A percentile compares a stretch with the other conserved stretches of the same genome.
Evolutionary conservation across 208 protist genomes (phyloP).

Genomic region (Crithidia mellificae): DNA sequence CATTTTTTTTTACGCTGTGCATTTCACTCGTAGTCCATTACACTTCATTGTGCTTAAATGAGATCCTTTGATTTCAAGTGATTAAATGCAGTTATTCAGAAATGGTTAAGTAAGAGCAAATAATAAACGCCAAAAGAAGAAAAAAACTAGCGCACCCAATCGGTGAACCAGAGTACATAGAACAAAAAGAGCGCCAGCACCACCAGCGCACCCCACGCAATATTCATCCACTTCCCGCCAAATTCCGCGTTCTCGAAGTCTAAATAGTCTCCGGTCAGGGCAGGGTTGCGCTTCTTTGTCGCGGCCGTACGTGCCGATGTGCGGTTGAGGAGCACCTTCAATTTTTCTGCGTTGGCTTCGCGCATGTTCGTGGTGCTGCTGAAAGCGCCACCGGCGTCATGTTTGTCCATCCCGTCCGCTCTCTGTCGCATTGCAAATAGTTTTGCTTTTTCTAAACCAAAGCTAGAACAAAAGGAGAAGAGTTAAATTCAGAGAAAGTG

Average conservation of each 20-base stretch:
- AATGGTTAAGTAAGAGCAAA: too few species aligned
- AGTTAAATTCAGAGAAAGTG: neutral
- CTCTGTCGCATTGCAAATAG: constrained; percentile 14
- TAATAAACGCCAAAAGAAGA: too few species aligned
- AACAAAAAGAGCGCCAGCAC: constrained; percentile 35
- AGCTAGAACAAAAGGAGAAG: constrained; percentile 5
- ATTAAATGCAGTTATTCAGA: too few species aligned
- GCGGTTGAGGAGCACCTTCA: constrained; percentile 19
- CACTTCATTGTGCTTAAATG: too few species aligned
- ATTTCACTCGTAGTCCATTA: neutral
- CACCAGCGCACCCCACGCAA: constrained; percentile 25
- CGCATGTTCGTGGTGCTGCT: constrained; percentile 20
- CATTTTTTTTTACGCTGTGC: neutral
- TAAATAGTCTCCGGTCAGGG: constrained; percentile 37
- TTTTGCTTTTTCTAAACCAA: too few species aligned
- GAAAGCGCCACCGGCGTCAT: constrained; percentile 15
- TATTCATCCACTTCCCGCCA: constrained; percentile 34
- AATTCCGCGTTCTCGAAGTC: constrained; percentile 39
- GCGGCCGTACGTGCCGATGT: constrained; percentile 16
- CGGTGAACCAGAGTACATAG: constrained; percentile 60
- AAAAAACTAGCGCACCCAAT: constrained; percentile 42
- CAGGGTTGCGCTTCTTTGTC: constrained; percentile 22
- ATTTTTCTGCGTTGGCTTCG: constrained; percentile 28
- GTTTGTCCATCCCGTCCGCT: constrained; percentile 8
- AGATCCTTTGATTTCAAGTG: too few species aligned